Conservation (phyloP, 495 filamentous ascomycete species). For the Alectoria sarmentosa region DNA sequence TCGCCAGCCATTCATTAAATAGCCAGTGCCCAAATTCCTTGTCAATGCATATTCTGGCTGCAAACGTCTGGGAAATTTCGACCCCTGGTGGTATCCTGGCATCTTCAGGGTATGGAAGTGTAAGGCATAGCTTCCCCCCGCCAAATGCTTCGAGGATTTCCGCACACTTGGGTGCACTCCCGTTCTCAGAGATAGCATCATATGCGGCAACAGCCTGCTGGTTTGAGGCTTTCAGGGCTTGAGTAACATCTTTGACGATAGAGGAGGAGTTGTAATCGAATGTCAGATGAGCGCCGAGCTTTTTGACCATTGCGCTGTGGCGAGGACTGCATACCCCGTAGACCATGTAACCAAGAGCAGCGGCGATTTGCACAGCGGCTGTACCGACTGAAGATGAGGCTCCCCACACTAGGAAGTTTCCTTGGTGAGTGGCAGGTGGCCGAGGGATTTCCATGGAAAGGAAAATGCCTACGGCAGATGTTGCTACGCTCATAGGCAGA, state of each 20-base stretch:
- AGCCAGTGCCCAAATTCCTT: conserved; percentile 26
- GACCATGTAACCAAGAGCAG: conserved; percentile 31
- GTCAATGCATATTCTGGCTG: conserved; percentile 9
- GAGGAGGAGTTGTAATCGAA: conserved; percentile 33
- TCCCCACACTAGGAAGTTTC: conserved; percentile 35
- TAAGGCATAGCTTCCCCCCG: conserved; percentile 31
- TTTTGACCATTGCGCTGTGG: conserved; percentile 33
- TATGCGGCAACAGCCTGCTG: conserved; percentile 15
- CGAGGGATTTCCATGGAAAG: conserved; percentile 21
- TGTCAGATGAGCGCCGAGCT: conserved; percentile 30
- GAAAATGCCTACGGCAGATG: conserved; percentile 24
- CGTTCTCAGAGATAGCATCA: conserved; percentile 21
- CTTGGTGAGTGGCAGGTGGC: conserved; percentile 22
- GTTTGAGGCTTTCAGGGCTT: conserved; percentile 25
- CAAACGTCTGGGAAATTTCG: background rate
- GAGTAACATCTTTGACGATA: conserved; percentile 30
- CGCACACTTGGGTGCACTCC: conserved; percentile 22
- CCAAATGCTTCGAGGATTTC: conserved; percentile 32
- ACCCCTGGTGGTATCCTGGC: conserved; percentile 20
- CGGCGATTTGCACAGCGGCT: conserved; percentile 34
- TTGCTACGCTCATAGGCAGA: conserved; percentile 34
- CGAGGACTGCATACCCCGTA: conserved; percentile 31
- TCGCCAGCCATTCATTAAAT: conserved; percentile 26
- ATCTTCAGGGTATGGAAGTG: conserved; percentile 23
- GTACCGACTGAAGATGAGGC: conserved; percentile 34